Evolutionary conservation across 805 yeast species (phyloP).

Genomic region (Saccharomycopsis vini): DNA sequence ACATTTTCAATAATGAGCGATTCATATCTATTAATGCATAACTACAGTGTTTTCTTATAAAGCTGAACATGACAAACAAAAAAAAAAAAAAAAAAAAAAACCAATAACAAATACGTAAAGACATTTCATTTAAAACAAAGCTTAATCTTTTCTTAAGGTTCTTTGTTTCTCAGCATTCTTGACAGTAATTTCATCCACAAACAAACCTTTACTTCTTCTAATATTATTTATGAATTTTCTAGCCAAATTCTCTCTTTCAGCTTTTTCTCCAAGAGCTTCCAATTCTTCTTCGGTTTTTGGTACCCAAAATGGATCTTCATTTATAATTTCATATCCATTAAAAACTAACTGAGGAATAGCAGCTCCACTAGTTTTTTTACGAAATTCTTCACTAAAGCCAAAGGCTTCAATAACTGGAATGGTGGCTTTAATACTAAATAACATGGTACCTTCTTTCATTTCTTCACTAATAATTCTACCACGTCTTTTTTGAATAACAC

Average conservation of each 20-base stretch:
- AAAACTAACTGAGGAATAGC: constrained; percentile 94
- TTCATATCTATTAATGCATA: too few relatives aligned
- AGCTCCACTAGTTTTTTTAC: constrained; percentile 91
- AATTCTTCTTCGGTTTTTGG: constrained; percentile 96
- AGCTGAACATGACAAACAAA: too few relatives aligned
- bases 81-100: too few relatives aligned
- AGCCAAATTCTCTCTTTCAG: constrained; percentile 88
- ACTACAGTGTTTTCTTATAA: too few relatives aligned
- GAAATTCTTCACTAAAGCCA: constrained; percentile 91
- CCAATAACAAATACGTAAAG: too few relatives aligned
- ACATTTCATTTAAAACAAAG: too few relatives aligned
- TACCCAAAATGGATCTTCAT: constrained; percentile 97
- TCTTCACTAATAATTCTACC: constrained; percentile 87
- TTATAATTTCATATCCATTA: constrained; percentile 77
- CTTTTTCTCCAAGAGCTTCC: constrained; percentile 85
- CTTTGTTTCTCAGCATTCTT: constrained; percentile 92
- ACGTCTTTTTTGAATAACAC: constrained; percentile 80
- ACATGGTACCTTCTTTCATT: constrained; percentile 97
- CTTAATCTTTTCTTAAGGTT: constrained; percentile 62
- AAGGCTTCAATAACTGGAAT: constrained; percentile 94
- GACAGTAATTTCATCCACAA: constrained; percentile 83
- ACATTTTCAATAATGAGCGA: too few relatives aligned
- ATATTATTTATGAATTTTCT: constrained; percentile 75
- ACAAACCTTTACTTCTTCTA: constrained; percentile 80
- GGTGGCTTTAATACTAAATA: constrained; percentile 75